Base-by-base conservation (phyloP, 148 eudicot species). In the Fagopyrum esculentum region DNA sequence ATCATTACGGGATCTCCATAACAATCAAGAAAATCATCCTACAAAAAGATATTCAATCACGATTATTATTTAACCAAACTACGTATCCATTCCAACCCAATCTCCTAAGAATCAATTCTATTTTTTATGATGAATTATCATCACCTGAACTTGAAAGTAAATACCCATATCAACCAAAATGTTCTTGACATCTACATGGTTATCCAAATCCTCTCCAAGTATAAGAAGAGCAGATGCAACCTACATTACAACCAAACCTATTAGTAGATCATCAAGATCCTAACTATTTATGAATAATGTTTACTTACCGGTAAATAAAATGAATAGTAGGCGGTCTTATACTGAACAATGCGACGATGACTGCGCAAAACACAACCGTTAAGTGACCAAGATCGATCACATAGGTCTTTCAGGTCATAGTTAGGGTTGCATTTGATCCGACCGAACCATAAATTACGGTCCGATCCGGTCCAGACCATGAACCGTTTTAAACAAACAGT, bases 21-120 rank as follows among this genome's bases (percentile, higher is more conserved):
- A 77, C 91, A 87, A 78, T 91, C 97, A 48, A 91, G 86, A 77
- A 85, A 91, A 77, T 91, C 97, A 86, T 91, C 97, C 97, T 91
- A 76, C 47, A 77, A 51, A 56, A 43, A 22, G 26, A 22, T 22
- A 22, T 22, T 22, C 26, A 22, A 0, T 22, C 26, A 22, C 26
- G 26, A 0, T 22, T 22, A 22, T 22, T 22, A 22, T 22, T 22
- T 22, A 22, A 22, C 26, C 26, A 22, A 22, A 22, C 26, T 22
- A 22, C 26, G 0, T 22, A 0, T 22, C 26, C 26, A 22, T 22
- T 22, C 26, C 0, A 22, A 22, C 0, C 26, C 26, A 22, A 22
- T 22, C 26, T 22, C 26, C 26, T 22, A 22, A 22, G 26, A 22
- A 22, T 22, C 26, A 22, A 22, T 22, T 22, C 26, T 22, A 0